Evolutionary conservation across 495 filamentous ascomycete genomes (phyloP).

Genomic region (Trichoderma parareesei): DNA sequence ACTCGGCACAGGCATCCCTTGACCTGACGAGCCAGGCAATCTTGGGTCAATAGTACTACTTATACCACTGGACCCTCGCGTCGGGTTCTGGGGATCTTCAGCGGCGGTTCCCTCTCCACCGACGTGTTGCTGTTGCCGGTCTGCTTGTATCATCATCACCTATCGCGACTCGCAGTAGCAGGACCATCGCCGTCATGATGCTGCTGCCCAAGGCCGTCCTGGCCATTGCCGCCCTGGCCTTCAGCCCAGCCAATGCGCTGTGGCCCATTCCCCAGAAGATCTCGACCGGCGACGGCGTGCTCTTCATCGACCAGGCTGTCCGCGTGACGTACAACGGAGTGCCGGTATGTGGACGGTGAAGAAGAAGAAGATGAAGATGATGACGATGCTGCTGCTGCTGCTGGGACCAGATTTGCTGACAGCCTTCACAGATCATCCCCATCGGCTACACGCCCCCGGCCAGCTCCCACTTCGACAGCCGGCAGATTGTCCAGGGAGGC

Average conservation of each 20-base stretch:
- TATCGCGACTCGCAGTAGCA: neutral
- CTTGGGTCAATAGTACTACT: neutral
- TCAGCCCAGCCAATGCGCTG: slow-evolving; percentile 31
- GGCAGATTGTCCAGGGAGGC: slow-evolving; percentile 41
- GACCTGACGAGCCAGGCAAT: neutral
- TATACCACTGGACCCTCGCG: neutral
- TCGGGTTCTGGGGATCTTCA: neutral
- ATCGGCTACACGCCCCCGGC: slow-evolving; percentile 29
- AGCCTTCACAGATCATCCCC: slow-evolving; percentile 11
- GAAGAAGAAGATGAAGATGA: no score
- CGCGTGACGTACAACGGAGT: slow-evolving; percentile 48
- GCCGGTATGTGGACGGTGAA: slow-evolving; percentile 35
- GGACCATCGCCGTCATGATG: neutral
- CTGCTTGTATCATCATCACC: neutral
- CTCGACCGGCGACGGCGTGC: slow-evolving; percentile 40
- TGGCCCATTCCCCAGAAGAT: slow-evolving; percentile 52
- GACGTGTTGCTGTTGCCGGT: neutral
- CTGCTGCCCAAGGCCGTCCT: slow-evolving; percentile 11
- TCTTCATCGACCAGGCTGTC: slow-evolving; percentile 48
- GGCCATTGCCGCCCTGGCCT: slow-evolving; percentile 10
- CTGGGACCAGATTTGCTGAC: no score
- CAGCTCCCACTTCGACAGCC: slow-evolving; percentile 28
- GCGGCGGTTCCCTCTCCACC: neutral
- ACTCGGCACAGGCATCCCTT: neutral
- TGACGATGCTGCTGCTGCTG: no score